Conservation (phyloP, 2,329 filamentous ascomycete genomes). For the Colletotrichum phormii region DNA sequence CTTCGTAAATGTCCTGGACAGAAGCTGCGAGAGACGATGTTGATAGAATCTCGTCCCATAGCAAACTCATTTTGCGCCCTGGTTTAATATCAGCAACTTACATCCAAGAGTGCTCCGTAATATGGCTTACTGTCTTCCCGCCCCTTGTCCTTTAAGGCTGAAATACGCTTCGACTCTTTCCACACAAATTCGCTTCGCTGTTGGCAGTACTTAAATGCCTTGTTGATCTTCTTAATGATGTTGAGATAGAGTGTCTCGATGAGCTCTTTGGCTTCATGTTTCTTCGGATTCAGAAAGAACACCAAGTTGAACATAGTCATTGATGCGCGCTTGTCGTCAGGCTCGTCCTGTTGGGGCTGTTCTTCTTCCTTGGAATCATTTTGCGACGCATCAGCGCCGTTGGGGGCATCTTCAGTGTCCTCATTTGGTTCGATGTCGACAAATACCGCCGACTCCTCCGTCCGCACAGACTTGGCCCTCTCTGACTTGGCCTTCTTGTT, state of each 20-base stretch:
- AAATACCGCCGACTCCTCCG: slow-evolving; percentile 44
- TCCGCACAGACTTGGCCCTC: slow-evolving; percentile 37
- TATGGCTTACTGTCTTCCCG: slow-evolving; percentile 69
- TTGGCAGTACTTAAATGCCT: slow-evolving; percentile 92
- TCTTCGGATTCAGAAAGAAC: slow-evolving; percentile 86
- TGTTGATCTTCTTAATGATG: slow-evolving; percentile 91
- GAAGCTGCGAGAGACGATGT: slow-evolving; percentile 84
- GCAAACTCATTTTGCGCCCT: slow-evolving; percentile 70
- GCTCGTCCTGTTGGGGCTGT: slow-evolving; percentile 55
- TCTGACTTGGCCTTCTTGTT: slow-evolving; percentile 49
- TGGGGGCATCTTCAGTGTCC: slow-evolving; percentile 44
- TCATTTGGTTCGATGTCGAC: slow-evolving; percentile 38
- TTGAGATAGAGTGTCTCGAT: slow-evolving; percentile 85
- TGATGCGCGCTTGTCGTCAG: slow-evolving; percentile 72
- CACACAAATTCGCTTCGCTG: slow-evolving; percentile 90
- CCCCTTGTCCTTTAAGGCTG: slow-evolving; percentile 84
- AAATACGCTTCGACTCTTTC: slow-evolving; percentile 87
- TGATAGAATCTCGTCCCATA: slow-evolving; percentile 79
- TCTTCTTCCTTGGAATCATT: slow-evolving; percentile 44
- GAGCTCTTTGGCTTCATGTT: slow-evolving; percentile 80
- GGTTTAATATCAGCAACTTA: slow-evolving; percentile 27
- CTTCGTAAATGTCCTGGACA: slow-evolving; percentile 84
- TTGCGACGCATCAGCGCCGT: slow-evolving; percentile 43
- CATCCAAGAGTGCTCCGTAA: background rate
- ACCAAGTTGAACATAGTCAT: slow-evolving; percentile 99